Percentiles rank a stretch among this genome's conserved stretches.
These are phyloP conservation scores for Cutaneotrichosporon sp. DNA, from an alignment of 1,284 basidiomycete species.

Conservation along the genomic window DNA sequence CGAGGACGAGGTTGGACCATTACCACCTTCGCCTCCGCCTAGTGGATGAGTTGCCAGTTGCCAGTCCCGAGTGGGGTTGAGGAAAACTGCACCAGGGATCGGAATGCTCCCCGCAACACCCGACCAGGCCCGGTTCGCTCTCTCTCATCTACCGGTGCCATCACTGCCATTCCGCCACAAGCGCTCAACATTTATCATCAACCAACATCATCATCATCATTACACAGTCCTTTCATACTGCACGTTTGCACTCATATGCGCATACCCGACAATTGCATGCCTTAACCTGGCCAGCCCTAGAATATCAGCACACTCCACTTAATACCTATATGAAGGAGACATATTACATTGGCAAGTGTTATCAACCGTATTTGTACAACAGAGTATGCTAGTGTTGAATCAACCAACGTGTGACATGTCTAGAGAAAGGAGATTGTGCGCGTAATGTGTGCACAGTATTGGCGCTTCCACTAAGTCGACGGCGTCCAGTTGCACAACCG, in stretches of 20 bases:
- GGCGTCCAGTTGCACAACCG: no score
- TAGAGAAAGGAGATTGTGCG: not conserved
- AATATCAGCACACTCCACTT: not conserved
- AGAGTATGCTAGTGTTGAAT: conserved; percentile 4
- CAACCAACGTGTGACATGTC: not conserved
- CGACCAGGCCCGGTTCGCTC: not conserved
- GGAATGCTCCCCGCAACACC: not conserved
- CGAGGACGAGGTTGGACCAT: not conserved
- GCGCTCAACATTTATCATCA: not conserved
- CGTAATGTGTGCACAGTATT: not conserved
- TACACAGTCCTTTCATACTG: not conserved
- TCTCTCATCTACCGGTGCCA: no score
- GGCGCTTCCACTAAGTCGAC: not conserved
- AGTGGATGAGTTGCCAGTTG: not conserved
- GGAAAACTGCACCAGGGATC: not conserved
- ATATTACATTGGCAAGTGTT: not conserved
- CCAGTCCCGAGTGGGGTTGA: not conserved
- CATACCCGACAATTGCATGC: conserved; percentile 1
- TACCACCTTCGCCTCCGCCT: not conserved
- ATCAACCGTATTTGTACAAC: conserved; percentile 1
- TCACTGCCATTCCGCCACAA: no score
- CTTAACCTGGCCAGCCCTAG: not conserved
- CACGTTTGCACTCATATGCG: not conserved
- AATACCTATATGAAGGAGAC: not conserved
- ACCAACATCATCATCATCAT: not conserved